These are phyloP conservation scores for Trichoderma atroviride DNA, from an alignment of 2,329 filamentous ascomycete species.

Conservation along the genomic window DNA sequence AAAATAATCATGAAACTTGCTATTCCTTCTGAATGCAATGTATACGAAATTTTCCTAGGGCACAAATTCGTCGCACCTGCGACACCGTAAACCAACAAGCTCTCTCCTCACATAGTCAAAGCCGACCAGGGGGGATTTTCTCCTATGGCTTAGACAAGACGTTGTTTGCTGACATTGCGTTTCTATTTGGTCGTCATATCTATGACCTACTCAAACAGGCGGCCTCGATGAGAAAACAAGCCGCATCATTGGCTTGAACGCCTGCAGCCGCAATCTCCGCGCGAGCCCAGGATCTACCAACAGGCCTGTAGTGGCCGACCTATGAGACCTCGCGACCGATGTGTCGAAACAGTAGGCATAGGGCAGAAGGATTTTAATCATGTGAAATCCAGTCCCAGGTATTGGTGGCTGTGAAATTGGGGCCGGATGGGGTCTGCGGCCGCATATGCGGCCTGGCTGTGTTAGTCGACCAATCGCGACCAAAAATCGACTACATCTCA, in stretches of 20 bases:
- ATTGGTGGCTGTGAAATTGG: slow-evolving; percentile 25
- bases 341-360: background rate
- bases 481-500: slow-evolving; percentile 1
- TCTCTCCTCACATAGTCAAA: background rate
- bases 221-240: background rate
- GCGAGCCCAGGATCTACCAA: background rate
- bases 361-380: background rate
- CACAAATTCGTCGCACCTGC: too few species aligned
- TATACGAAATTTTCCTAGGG: background rate
- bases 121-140: background rate
- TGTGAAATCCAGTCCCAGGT: background rate
- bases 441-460: slow-evolving; percentile 36
- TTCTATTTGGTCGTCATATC: background rate
- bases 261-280: slow-evolving; percentile 1
- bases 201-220: background rate
- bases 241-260: slow-evolving; percentile 1
- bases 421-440: slow-evolving; percentile 30
- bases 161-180: slow-evolving; percentile 30
- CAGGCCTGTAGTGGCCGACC: background rate
- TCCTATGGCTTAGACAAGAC: slow-evolving; percentile 20
- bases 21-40: background rate
- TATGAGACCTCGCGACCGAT: background rate
- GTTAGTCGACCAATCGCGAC: slow-evolving; percentile 19
- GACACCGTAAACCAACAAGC: background rate
- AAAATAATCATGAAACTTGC: background rate